These are phyloP conservation scores for Kodamaea ohmeri DNA, from an alignment of 1,139 yeast genomes.

Conservation along the genomic window DNA sequence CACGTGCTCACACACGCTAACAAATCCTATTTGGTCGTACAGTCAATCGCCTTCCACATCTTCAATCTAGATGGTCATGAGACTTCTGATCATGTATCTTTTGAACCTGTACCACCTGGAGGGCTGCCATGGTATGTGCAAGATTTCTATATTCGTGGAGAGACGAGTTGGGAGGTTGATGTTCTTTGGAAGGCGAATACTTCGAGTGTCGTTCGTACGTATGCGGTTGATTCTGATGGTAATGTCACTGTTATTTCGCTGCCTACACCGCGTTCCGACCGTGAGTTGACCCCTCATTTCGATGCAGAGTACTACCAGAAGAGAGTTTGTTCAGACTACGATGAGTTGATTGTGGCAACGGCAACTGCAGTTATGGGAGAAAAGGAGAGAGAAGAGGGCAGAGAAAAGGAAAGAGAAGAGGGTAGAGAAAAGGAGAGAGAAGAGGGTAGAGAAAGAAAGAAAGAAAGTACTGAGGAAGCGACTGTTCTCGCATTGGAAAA, in stretches of 20 bases:
- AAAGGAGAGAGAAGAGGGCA: background rate
- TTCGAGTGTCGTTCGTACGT: constrained; percentile 37
- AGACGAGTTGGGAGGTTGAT: too few species aligned
- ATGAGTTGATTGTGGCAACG: constrained; percentile 42
- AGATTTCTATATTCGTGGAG: too few species aligned
- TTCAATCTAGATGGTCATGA: too few species aligned
- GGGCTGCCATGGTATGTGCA: constrained; percentile 52
- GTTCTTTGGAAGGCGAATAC: constrained; percentile 67
- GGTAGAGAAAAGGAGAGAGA: background rate
- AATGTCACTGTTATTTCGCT: constrained; percentile 16
- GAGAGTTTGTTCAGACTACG: constrained; percentile 48
- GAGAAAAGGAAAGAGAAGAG: background rate
- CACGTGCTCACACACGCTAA: constrained; percentile 10
- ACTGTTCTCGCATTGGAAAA: too few species aligned
- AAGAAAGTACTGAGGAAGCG: too few species aligned
- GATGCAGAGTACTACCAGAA: constrained; percentile 38
- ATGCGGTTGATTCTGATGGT: constrained; percentile 18
- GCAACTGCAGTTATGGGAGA: constrained; percentile 25
- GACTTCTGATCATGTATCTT: constrained; percentile 28
- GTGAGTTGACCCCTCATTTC: constrained; percentile 28
- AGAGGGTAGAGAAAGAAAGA: too few species aligned
- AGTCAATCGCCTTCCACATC: background rate
- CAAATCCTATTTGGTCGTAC: background rate
- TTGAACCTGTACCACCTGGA: constrained; percentile 28
- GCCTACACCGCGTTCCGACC: background rate